Percentiles rank a stretch among this genome's conserved stretches.
Conservation (phyloP, 176 grass and related monocot genomes). For the barley (Hordeum vulgare) region MorexV3_pseudomolecules_assembly NC_058518.1:308669209-308669708, state of each 20-base stretch:
- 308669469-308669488: neutral
- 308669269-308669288: slow-evolving; percentile 45
- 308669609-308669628: too few relatives aligned
- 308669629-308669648: too few relatives aligned
- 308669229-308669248: slow-evolving; percentile 37
- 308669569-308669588: too few relatives aligned
- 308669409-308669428: slow-evolving; percentile 12
- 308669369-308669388: slow-evolving; percentile 10
- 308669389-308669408: slow-evolving; percentile 27
- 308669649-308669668: too few relatives aligned
- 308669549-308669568: too few relatives aligned
- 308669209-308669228: slow-evolving; percentile 18
- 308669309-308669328: neutral
- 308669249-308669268: slow-evolving; percentile 41
- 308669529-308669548: too few relatives aligned
- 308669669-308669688: too few relatives aligned
- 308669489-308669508: too few relatives aligned
- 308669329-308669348: too few relatives aligned
- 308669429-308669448: neutral
- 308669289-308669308: neutral
- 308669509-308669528: too few relatives aligned
- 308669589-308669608: too few relatives aligned
- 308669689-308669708: too few relatives aligned
- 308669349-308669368: neutral
- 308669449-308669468: neutral